Evolutionary conservation across 2,329 filamentous ascomycete species (phyloP).

Genomic region (Epichloe hybrida): DNA sequence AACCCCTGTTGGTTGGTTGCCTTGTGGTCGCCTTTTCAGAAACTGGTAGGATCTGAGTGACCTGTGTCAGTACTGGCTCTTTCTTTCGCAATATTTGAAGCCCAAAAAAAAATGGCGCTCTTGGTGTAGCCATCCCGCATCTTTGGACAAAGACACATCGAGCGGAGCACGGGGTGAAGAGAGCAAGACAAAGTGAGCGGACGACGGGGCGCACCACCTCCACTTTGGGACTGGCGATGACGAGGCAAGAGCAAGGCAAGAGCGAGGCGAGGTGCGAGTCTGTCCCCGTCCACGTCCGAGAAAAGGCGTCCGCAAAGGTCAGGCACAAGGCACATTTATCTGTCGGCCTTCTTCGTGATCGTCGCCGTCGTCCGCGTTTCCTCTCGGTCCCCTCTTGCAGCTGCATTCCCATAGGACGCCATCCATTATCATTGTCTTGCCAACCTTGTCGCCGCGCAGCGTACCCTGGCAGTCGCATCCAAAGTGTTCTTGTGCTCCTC

Average conservation of each 20-base stretch:
- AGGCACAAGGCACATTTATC: too few relatives aligned
- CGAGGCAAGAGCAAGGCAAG: background rate
- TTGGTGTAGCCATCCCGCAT: background rate
- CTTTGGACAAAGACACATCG: background rate
- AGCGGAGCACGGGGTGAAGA: background rate
- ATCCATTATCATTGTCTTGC: too few relatives aligned
- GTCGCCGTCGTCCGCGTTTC: background rate
- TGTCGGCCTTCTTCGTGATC: background rate
- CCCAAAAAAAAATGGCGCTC: background rate
- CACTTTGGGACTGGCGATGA: background rate
- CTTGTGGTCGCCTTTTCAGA: constrained; percentile 1
- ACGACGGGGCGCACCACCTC: constrained; percentile 1
- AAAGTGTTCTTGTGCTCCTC: too few relatives aligned
- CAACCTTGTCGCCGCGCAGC: background rate
- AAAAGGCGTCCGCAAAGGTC: background rate
- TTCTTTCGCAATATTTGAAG: background rate
- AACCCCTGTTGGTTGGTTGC: background rate
- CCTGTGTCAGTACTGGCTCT: background rate
- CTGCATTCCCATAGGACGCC: background rate
- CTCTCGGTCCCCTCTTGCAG: background rate
- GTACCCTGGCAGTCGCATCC: background rate
- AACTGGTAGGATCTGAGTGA: background rate
- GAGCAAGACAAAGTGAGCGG: background rate
- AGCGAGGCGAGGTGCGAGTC: background rate
- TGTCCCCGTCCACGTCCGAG: background rate